Percentiles rank a stretch among this genome's conserved stretches.
Evolutionary conservation across 345 rosid genomes (phyloP).

Genomic region (Nephelium lappaceum): DNA sequence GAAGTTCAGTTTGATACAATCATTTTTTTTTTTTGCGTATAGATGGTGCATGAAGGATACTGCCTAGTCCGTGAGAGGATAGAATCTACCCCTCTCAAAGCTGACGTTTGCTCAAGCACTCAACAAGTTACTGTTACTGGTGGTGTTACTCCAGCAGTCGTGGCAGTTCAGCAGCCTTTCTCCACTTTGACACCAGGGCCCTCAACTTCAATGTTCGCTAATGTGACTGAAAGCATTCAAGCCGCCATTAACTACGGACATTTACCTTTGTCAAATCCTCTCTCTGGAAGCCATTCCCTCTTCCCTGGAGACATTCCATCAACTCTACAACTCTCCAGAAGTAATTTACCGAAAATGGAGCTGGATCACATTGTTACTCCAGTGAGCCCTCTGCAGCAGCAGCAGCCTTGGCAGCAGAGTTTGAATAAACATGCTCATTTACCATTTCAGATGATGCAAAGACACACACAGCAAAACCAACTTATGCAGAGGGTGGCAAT

Average conservation of each 20-base stretch:
- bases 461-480: too few species aligned
- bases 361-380: too few species aligned
- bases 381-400: too few species aligned
- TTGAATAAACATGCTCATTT: too few species aligned
- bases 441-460: too few species aligned
- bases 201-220: not conserved
- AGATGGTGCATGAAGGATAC: conserved; percentile 26
- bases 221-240: not conserved
- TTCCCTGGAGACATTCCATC: too few species aligned
- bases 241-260: not conserved
- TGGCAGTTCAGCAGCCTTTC: not conserved
- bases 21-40: not conserved
- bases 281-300: too few species aligned
- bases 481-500: too few species aligned
- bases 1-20: not conserved
- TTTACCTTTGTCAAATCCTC: too few species aligned
- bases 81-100: not conserved
- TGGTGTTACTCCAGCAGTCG: not conserved
- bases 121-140: not conserved
- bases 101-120: conserved; percentile 6
- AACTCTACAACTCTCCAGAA: too few species aligned
- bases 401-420: too few species aligned
- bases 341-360: too few species aligned
- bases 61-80: not conserved
- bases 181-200: not conserved